Conservation (phyloP, 495 filamentous ascomycete species). For the Neurospora cerealis region DNA sequence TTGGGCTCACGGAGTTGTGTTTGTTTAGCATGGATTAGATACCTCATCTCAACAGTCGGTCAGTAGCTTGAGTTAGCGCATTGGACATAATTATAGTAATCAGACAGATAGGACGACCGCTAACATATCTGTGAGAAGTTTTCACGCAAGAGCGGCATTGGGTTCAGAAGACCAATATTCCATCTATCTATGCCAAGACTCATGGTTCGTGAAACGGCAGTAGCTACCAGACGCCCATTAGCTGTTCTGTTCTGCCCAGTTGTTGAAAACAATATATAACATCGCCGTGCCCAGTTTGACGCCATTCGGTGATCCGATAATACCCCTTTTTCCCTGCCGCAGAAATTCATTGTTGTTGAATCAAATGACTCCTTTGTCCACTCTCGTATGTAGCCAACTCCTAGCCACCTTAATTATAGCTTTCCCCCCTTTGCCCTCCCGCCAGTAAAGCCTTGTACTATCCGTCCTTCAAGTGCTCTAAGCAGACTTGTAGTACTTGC, state of each 20-base stretch:
- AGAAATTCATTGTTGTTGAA: background rate
- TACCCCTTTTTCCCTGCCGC: background rate
- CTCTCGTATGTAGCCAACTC: no score
- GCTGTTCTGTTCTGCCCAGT: background rate
- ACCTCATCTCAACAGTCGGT: background rate
- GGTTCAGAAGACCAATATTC: background rate
- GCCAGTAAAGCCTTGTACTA: background rate
- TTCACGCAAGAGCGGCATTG: background rate
- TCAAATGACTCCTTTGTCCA: background rate
- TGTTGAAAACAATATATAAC: background rate
- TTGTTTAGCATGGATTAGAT: background rate
- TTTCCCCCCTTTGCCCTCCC: background rate
- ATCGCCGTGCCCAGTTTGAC: background rate
- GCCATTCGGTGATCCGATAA: background rate
- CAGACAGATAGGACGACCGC: background rate
- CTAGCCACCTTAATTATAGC: background rate
- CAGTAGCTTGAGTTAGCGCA: background rate
- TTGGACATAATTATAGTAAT: background rate
- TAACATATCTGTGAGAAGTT: background rate
- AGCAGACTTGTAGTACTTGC: conserved; percentile 55
- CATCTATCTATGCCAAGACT: background rate
- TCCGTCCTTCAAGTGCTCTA: background rate
- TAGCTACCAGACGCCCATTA: background rate
- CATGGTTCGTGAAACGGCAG: background rate
- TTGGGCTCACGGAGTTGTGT: conserved; percentile 7